These are phyloP conservation scores for Naganishia friedmannii DNA, from an alignment of 768 basidiomycete species.

Conservation along the genomic window DNA sequence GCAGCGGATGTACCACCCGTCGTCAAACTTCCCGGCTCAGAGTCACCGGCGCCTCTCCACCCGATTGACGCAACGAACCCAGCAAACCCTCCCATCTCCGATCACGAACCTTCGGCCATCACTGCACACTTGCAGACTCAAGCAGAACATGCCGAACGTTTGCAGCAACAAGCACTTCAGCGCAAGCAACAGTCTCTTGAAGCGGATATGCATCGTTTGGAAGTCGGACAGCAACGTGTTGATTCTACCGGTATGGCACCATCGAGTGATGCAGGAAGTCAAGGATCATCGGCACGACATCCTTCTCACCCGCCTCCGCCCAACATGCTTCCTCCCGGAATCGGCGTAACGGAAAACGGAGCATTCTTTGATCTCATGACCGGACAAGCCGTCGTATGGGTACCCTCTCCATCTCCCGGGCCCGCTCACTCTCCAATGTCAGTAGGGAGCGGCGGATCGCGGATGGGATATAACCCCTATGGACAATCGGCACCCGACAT, in stretches of 20 bases:
- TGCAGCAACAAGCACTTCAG: slow-evolving; percentile 30
- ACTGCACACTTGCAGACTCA: slow-evolving; percentile 27
- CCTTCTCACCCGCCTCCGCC: slow-evolving; percentile 3
- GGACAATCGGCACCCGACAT: neutral
- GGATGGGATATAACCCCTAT: slow-evolving; percentile 19
- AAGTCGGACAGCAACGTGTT: slow-evolving; percentile 25
- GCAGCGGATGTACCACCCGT: neutral
- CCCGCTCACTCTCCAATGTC: neutral
- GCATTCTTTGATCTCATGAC: slow-evolving; percentile 33
- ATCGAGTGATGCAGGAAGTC: slow-evolving; percentile 28
- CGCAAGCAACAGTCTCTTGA: slow-evolving; percentile 18
- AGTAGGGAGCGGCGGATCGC: neutral
- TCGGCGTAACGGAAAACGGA: slow-evolving; percentile 30
- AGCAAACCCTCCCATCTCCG: slow-evolving; percentile 8
- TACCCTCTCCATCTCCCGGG: slow-evolving; percentile 30
- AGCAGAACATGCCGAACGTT: slow-evolving; percentile 30
- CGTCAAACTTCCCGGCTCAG: slow-evolving; percentile 27
- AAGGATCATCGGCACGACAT: slow-evolving; percentile 20
- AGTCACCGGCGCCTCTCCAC: neutral
- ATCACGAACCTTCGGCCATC: slow-evolving; percentile 24
- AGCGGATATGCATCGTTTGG: slow-evolving; percentile 27
- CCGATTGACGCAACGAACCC: neutral
- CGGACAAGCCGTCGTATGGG: slow-evolving; percentile 31
- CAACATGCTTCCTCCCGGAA: slow-evolving; percentile 30
- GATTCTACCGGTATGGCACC: slow-evolving; percentile 13